Percentiles rank a stretch among this genome's conserved stretches.
Conservation (phyloP, 176 grass and related monocot species). For the Bothriochloa decipiens region DNA sequence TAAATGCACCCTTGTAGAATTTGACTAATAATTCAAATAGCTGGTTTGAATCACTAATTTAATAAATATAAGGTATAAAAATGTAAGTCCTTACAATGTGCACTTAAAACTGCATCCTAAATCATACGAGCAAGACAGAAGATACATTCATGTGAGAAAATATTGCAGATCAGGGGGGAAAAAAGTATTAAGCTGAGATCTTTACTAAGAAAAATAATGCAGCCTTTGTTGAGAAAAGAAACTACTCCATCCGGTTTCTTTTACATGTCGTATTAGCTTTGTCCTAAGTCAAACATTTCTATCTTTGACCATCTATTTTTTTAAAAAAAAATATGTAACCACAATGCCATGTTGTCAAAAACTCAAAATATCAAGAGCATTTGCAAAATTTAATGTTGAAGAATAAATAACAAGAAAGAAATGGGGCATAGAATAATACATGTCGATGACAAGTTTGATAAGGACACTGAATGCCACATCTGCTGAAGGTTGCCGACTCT, state of each 20-base stretch:
- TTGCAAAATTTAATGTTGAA: conserved; percentile 19
- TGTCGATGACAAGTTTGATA: conserved; percentile 98
- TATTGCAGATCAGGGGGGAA: neutral
- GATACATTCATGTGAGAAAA: conserved; percentile 17
- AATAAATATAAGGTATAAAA: neutral
- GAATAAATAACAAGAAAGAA: conserved; percentile 35
- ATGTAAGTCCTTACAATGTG: neutral
- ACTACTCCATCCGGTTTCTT: neutral
- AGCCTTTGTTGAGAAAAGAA: conserved; percentile 19
- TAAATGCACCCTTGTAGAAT: neutral
- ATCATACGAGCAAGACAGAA: neutral
- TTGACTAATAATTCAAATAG: conserved; percentile 8
- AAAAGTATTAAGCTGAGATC: neutral
- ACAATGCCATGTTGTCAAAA: conserved; percentile 3
- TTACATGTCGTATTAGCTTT: neutral
- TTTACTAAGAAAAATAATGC: conserved; percentile 7
- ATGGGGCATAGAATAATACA: conserved; percentile 58
- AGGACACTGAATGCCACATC: conserved; percentile 98
- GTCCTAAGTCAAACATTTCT: neutral
- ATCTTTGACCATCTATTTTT: neutral
- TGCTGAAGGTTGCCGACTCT: conserved; percentile 74
- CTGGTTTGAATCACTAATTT: neutral
- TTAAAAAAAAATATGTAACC: neutral
- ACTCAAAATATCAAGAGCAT: conserved; percentile 20
- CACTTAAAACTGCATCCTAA: conserved; percentile 20